These are phyloP conservation scores for Penicillium goetzii DNA, from an alignment of 495 filamentous ascomycete genomes.

Conservation along the genomic window DNA sequence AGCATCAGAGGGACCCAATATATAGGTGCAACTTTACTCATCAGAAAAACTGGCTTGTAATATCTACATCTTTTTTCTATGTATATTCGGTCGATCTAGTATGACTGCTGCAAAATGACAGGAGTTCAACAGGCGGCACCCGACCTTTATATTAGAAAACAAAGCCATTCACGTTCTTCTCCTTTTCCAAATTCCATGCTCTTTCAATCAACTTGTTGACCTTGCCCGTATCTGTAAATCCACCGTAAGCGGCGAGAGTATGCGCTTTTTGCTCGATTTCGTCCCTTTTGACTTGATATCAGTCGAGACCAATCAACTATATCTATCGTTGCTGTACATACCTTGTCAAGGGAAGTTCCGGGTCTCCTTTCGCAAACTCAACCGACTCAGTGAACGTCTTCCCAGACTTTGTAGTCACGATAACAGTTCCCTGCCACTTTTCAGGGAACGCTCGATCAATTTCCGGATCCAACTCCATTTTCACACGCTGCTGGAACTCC, in stretches of 20 bases:
- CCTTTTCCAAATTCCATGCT: conserved; percentile 35
- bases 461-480: conserved; percentile 33
- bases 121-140: neutral
- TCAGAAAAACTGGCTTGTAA: neutral
- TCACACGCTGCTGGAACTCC: conserved; percentile 36
- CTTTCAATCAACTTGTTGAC: conserved; percentile 31
- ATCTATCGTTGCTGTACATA: conserved; percentile 13
- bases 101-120: neutral
- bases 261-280: conserved; percentile 35
- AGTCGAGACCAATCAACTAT: neutral
- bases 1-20: too few species aligned
- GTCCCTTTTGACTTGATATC: conserved; percentile 18
- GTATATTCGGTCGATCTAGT: neutral
- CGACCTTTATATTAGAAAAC: conserved; percentile 11
- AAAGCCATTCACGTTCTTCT: conserved; percentile 31
- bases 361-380: conserved; percentile 40
- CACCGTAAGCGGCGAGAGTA: conserved; percentile 34
- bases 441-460: conserved; percentile 40
- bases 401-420: conserved; percentile 36
- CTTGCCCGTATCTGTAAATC: conserved; percentile 25
- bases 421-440: conserved; percentile 38
- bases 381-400: conserved; percentile 32
- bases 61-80: neutral
- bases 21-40: neutral
- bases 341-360: conserved; percentile 38